Conservation (phyloP, 108 stramenopile genomes). For the Schizochytrium sp. region DNA sequence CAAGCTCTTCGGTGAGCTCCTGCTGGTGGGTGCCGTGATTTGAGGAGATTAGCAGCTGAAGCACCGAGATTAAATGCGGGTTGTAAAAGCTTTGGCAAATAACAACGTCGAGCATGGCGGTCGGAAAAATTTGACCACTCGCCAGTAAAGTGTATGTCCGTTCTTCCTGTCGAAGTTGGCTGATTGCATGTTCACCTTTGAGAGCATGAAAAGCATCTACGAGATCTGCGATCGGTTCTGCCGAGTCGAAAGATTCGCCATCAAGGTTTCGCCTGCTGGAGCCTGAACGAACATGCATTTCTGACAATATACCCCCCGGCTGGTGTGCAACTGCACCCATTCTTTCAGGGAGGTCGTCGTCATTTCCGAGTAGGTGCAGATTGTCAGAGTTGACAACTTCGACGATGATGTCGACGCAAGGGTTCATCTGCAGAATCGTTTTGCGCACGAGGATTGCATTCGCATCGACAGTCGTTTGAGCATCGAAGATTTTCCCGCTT, state of each 20-base stretch:
- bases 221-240: neutral
- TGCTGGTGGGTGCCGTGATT: neutral
- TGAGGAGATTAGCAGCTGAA: neutral
- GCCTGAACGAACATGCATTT: neutral
- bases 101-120: neutral
- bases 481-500: neutral
- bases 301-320: neutral
- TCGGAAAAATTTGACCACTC: neutral
- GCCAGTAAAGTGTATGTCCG: neutral
- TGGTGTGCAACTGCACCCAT: neutral
- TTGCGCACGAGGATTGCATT: neutral
- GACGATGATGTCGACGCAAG: neutral
- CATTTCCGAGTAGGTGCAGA: neutral
- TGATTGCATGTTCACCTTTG: neutral
- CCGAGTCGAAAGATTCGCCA: neutral
- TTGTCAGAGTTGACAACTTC: slow-evolving; percentile 1
- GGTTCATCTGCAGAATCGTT: neutral
- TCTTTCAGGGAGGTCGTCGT: too few relatives aligned
- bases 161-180: neutral
- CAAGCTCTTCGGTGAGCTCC: neutral
- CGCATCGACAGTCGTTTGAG: neutral
- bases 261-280: neutral
- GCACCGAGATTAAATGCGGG: neutral
- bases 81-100: slow-evolving; percentile 23
- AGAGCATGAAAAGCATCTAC: neutral